Conservation (phyloP, 108 stramenopile species). For the Cyclotella sp. region DNA sequence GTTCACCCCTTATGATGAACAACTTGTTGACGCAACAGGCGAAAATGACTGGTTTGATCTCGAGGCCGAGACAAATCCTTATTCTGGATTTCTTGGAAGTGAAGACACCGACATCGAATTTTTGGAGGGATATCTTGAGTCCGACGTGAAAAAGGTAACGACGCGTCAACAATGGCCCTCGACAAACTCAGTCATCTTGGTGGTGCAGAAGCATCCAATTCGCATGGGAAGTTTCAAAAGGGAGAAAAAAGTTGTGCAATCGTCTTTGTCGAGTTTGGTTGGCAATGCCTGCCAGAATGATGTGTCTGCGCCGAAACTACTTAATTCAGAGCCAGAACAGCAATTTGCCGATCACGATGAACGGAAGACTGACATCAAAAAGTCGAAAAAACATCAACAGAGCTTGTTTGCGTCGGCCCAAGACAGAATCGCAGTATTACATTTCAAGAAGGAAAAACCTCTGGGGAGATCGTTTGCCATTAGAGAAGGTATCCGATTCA, state of each 20-base stretch:
- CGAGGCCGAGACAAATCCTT: background rate
- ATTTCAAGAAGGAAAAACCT: conserved; percentile 26
- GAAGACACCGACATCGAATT: background rate
- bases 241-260: background rate
- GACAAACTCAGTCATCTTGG: conserved; percentile 40
- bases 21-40: too few relatives aligned
- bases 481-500: conserved; percentile 29
- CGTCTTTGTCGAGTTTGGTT: background rate
- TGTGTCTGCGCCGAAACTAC: background rate
- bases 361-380: conserved; percentile 34
- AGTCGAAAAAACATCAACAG: conserved; percentile 26
- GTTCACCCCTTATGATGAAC: too few relatives aligned
- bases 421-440: conserved; percentile 13
- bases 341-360: conserved; percentile 2
- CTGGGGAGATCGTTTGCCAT: conserved; percentile 6
- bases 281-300: background rate
- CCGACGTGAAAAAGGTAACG: background rate
- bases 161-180: conserved; percentile 11
- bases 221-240: too few relatives aligned
- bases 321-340: conserved; percentile 17
- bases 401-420: conserved; percentile 6
- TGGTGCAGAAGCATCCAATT: conserved; percentile 5
- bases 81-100: background rate
- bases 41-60: background rate
- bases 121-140: background rate